Evolutionary conservation across 1,139 yeast species (phyloP), one percentile per base, ranked within the genome.

Genomic region (Debaryomycetaceae sp.): DNA sequence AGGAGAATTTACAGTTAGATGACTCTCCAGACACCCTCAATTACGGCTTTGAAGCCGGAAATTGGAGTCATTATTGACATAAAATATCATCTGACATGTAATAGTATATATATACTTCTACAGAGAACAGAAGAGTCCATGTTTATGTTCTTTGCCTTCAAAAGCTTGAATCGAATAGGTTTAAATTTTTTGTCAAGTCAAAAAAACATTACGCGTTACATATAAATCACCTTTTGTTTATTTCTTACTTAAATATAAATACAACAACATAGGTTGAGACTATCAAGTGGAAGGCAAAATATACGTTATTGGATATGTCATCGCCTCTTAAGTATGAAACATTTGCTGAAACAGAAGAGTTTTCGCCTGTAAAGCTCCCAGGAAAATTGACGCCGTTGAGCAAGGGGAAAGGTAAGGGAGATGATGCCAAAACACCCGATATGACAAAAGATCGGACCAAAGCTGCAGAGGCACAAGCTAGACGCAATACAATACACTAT

Each of bases 391-490:
- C 38, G 6, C 38, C 38, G 8, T 17, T 34, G 18, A 8, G 28
- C 3, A 30, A 17, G 17, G 15, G 31, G 7, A 32, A 17, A 6
- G 16, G 16, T 7, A 26, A 34, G 4, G 30, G 15, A 3, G 8
- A 15, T 9, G 16, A 9, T 37, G 42, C 33, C 36, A 28, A 13
- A 34, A 39, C 47, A 17, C 45, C 47, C 5, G 47, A 42, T 7
- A 40, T 59, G 37, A 54, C 51, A 42, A 74, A 73, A 40, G 76
- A 79, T 1, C 81, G 76, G 48, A 81, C 81, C 0, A 53, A 76
- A 31, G 52, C 64, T 2, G 70, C 74, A 17, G 69, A 70, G 33
- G 58, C 57, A 34, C 58, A 50, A 6, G 56, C 55, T 14, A 49
- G 67, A 41, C 51, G 65, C 40, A 62, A 60, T 35, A 61, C 67